Evolutionary conservation across 331 rosid species (phyloP).

Genomic region (Stylosanthes scabra): DNA sequence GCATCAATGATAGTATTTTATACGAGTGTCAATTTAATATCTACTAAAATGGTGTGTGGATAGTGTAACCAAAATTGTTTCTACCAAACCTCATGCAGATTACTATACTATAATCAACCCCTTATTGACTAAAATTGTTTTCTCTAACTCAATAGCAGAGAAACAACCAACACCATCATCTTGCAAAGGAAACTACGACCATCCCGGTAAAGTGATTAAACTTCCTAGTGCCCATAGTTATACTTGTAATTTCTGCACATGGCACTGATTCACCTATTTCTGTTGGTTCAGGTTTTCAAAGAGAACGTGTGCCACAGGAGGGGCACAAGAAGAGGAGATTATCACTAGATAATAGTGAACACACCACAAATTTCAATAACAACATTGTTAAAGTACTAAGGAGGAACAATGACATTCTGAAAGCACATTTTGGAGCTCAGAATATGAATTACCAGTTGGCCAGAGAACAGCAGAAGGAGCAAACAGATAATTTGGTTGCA

Average conservation of each 20-base stretch:
- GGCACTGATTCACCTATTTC: constrained; percentile 11
- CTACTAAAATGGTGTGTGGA: no score
- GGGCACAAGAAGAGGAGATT: constrained; percentile 51
- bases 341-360: constrained; percentile 41
- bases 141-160: constrained; percentile 32
- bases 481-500: constrained; percentile 46
- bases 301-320: constrained; percentile 42
- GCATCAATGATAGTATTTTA: no score
- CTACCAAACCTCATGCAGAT: background rate
- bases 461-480: constrained; percentile 56
- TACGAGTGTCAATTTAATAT: no score
- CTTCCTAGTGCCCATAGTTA: constrained; percentile 9
- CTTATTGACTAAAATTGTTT: constrained; percentile 25
- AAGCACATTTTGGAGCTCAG: constrained; percentile 53
- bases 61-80: no score
- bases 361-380: constrained; percentile 32
- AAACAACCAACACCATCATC: constrained; percentile 34
- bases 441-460: constrained; percentile 47
- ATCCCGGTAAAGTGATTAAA: constrained; percentile 41
- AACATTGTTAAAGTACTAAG: constrained; percentile 43
- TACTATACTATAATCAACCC: background rate
- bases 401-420: constrained; percentile 52
- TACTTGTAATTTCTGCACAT: no score
- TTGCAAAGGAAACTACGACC: constrained; percentile 37
- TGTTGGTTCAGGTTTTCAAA: constrained; percentile 39